Conservation (phyloP, 1,284 basidiomycete genomes). For the Amylostereum areolatum region DNA sequence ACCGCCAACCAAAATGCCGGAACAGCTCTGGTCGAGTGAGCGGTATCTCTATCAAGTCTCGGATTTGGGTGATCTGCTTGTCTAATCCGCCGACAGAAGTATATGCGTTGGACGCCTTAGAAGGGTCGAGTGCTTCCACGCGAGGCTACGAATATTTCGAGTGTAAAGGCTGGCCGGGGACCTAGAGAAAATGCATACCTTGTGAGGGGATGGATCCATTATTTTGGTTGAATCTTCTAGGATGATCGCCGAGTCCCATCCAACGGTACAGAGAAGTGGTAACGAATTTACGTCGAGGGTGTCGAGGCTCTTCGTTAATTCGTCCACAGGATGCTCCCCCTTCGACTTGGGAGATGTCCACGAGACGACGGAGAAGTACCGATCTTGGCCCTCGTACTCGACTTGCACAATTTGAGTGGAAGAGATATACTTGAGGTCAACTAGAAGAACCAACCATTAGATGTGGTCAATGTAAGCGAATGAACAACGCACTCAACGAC, state of each 20-base stretch:
- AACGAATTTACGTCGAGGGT: constrained; percentile 34
- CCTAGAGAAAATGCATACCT: constrained; percentile 1
- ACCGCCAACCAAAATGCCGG: constrained; percentile 68
- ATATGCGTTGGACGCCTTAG: constrained; percentile 47
- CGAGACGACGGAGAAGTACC: constrained; percentile 47
- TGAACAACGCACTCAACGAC: constrained; percentile 43
- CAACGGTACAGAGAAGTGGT: constrained; percentile 45
- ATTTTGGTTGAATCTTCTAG: constrained; percentile 30
- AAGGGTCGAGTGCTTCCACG: constrained; percentile 37
- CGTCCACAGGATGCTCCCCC: constrained; percentile 19
- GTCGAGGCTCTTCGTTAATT: constrained; percentile 34
- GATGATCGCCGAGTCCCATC: constrained; percentile 56
- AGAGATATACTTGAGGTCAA: constrained; percentile 70
- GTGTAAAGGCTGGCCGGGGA: constrained; percentile 3
- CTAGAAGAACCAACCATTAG: constrained; percentile 30
- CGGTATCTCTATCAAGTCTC: constrained; percentile 93
- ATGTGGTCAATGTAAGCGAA: not conserved
- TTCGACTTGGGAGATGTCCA: constrained; percentile 33
- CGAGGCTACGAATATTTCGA: constrained; percentile 27
- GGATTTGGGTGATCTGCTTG: constrained; percentile 84
- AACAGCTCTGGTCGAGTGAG: constrained; percentile 88
- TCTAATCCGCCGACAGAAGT: constrained; percentile 84
- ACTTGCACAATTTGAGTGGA: constrained; percentile 57
- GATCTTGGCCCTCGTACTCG: constrained; percentile 52
- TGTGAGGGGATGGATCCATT: not conserved